phyloP scores from a whole-genome alignment of 495 filamentous ascomycete genomes.

The Penicillium samsonianum region DNA sequence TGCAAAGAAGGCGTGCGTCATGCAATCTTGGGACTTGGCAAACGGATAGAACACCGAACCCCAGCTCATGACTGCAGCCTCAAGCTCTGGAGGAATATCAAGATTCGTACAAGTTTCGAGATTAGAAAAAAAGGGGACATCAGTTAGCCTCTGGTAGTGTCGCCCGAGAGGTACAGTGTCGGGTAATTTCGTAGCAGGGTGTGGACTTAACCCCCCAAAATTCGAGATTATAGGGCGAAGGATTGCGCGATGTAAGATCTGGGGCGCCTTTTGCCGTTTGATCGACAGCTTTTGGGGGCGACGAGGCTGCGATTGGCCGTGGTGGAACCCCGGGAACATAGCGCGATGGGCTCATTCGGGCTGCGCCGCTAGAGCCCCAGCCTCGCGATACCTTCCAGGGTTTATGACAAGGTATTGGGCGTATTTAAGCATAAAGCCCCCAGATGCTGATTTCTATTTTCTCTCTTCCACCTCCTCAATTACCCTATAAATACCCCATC shows the following conservation, averaged over 20 bases:
- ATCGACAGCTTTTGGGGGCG: constrained; percentile 8
- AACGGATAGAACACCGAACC: background rate
- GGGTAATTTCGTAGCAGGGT: background rate
- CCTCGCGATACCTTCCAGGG: background rate
- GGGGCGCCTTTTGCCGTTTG: background rate
- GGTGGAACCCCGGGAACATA: background rate
- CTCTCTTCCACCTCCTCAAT: background rate
- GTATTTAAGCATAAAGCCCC: constrained; percentile 9
- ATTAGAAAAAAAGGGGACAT: background rate
- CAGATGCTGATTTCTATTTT: background rate
- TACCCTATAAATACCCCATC: background rate
- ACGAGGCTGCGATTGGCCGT: background rate
- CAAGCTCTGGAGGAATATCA: background rate
- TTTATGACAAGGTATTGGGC: background rate
- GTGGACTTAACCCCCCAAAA: background rate
- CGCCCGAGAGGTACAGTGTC: background rate
- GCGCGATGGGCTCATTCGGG: background rate
- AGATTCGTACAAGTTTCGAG: background rate
- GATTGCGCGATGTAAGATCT: background rate
- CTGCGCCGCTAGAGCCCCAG: constrained; percentile 5
- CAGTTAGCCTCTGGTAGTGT: background rate
- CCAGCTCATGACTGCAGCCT: background rate
- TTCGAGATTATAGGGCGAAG: background rate
- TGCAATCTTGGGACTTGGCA: background rate
- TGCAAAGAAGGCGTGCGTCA: background rate